phyloP scores from a whole-genome alignment of 768 basidiomycete species.

The Pluteus cervinus region DNA sequence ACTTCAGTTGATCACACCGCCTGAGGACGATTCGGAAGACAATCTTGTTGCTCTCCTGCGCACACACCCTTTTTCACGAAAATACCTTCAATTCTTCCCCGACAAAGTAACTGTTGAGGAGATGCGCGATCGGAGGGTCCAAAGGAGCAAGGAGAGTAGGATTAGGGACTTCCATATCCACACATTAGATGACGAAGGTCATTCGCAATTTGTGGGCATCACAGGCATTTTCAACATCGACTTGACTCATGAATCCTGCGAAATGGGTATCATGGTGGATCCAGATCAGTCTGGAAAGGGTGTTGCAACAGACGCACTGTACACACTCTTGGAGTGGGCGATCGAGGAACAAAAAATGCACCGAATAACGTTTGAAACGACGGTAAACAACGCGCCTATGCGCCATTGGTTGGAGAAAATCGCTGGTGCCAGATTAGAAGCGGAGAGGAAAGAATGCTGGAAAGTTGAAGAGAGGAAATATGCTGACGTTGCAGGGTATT shows the following conservation, averaged over 20 bases:
- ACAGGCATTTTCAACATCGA: slow-evolving; percentile 35
- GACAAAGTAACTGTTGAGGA: slow-evolving; percentile 28
- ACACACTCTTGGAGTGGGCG: slow-evolving; percentile 29
- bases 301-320: slow-evolving; percentile 38
- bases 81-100: slow-evolving; percentile 34
- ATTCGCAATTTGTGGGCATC: slow-evolving; percentile 26
- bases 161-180: slow-evolving; percentile 33
- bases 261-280: slow-evolving; percentile 33
- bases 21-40: slow-evolving; percentile 28
- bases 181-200: slow-evolving; percentile 18
- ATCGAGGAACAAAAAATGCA: slow-evolving; percentile 38
- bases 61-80: slow-evolving; percentile 29
- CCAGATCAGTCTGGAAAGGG: slow-evolving; percentile 31
- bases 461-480: slow-evolving; percentile 26
- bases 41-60: slow-evolving; percentile 30
- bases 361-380: slow-evolving; percentile 35
- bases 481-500: slow-evolving; percentile 33
- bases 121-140: slow-evolving; percentile 25
- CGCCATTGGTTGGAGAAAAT: slow-evolving; percentile 38
- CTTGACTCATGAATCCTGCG: slow-evolving; percentile 26
- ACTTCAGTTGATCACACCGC: slow-evolving; percentile 28
- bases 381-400: slow-evolving; percentile 36
- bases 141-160: slow-evolving; percentile 22
- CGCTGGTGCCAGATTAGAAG: slow-evolving; percentile 32
- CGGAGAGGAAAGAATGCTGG: slow-evolving; percentile 34